Conservation (phyloP, 768 basidiomycete genomes). For the Pleurotus djamor region DNA sequence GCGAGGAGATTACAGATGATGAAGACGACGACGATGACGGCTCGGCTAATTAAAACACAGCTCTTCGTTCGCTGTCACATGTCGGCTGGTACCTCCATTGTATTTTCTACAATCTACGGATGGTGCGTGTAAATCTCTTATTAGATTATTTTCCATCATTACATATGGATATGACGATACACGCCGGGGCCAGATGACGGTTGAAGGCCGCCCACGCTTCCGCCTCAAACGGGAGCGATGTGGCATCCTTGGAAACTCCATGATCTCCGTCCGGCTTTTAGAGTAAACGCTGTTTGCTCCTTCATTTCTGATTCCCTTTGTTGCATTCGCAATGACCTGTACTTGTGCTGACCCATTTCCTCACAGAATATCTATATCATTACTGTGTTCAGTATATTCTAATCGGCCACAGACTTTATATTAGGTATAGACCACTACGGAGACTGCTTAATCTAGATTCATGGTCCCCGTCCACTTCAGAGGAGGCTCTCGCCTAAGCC, state of each 20-base stretch:
- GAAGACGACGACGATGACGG: constrained; percentile 46
- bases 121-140: neutral
- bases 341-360: neutral
- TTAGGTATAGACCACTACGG: too few species aligned
- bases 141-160: constrained; percentile 8
- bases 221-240: constrained; percentile 6
- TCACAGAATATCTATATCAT: too few species aligned
- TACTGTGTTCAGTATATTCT: too few species aligned
- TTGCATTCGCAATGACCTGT: neutral
- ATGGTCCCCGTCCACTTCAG: neutral
- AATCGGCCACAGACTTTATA: too few species aligned
- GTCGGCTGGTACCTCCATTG: too few species aligned
- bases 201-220: constrained; percentile 23
- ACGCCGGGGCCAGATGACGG: constrained; percentile 90
- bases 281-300: constrained; percentile 3
- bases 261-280: constrained; percentile 62
- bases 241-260: constrained; percentile 42
- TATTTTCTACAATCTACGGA: neutral
- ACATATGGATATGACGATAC: constrained; percentile 58
- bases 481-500: neutral
- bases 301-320: neutral
- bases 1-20: constrained; percentile 90
- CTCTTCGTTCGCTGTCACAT: too few species aligned
- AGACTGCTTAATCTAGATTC: too few species aligned
- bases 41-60: too few species aligned